Evolutionary conservation across 495 filamentous ascomycete species (phyloP).

Genomic region (Penicillium bialowiezense): DNA sequence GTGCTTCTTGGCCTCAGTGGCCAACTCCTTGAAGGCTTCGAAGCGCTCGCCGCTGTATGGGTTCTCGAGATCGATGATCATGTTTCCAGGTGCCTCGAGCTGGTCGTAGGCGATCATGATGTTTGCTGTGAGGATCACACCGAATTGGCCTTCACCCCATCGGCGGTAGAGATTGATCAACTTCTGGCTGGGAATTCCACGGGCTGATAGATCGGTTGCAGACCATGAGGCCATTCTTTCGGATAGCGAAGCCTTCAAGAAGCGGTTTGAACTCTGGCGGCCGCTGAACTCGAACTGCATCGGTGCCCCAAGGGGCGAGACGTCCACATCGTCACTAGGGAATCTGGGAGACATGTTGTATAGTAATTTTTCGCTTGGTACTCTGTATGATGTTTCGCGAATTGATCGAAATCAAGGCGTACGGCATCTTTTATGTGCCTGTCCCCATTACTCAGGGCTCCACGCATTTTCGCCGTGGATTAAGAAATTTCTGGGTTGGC

Average conservation of each 20-base stretch:
- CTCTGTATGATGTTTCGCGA: background rate
- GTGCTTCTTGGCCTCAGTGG: conserved; percentile 45
- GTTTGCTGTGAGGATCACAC: conserved; percentile 60
- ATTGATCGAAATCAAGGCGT: background rate
- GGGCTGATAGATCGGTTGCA: conserved; percentile 38
- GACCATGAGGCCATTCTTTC: conserved; percentile 59
- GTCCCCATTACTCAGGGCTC: background rate
- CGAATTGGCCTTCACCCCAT: conserved; percentile 57
- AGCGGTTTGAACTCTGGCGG: conserved; percentile 54
- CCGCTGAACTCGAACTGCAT: conserved; percentile 57
- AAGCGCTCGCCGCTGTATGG: conserved; percentile 53
- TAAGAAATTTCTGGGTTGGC: background rate
- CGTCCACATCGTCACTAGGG: conserved; percentile 34
- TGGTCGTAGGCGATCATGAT: conserved; percentile 59
- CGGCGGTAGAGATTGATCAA: conserved; percentile 56
- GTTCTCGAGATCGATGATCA: conserved; percentile 50
- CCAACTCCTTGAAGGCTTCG: conserved; percentile 54
- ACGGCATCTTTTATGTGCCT: background rate
- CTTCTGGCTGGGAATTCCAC: conserved; percentile 57
- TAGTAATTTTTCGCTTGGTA: background rate
- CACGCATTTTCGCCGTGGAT: background rate
- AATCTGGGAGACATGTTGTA: background rate
- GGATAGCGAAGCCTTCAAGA: conserved; percentile 64
- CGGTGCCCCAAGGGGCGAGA: conserved; percentile 50
- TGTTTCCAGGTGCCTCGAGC: conserved; percentile 56